Conservation (phyloP, 495 filamentous ascomycete genomes). For the Pseudoneurospora amorphoporcata region DNA sequence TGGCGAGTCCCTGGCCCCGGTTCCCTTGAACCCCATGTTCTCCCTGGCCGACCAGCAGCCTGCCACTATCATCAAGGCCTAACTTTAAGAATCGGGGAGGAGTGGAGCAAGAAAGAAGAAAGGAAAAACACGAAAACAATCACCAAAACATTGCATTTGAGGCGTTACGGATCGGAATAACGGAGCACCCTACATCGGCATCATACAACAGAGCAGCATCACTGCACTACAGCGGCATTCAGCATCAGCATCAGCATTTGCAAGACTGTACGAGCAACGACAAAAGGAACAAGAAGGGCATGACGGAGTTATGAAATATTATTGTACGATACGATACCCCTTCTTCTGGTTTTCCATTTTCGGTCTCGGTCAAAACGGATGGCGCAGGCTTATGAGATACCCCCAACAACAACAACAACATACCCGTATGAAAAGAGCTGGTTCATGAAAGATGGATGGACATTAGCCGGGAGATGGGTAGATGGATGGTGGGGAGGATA, state of each 20-base stretch:
- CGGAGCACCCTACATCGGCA: neutral
- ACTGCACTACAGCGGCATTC: neutral
- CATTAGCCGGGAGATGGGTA: neutral
- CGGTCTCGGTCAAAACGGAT: neutral
- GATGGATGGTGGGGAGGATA: neutral
- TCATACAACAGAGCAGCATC: neutral
- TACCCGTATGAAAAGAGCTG: neutral
- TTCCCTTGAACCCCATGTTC: neutral
- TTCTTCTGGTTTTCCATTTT: neutral
- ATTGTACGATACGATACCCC: neutral
- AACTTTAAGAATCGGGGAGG: neutral
- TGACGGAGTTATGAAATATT: neutral
- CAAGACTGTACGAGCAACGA: neutral
- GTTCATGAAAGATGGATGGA: neutral
- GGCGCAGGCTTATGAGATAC: neutral
- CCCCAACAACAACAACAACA: neutral
- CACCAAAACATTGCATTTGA: neutral
- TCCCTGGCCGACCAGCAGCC: neutral
- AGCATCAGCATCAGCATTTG: neutral
- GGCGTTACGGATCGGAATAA: neutral
- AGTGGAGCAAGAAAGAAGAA: neutral
- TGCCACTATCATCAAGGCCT: neutral
- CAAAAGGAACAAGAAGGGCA: neutral
- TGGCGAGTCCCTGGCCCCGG: neutral
- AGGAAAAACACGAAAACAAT: neutral